Conservation (phyloP, 73 alveolate genomes). For the Paramecium biaurelia region DNA sequence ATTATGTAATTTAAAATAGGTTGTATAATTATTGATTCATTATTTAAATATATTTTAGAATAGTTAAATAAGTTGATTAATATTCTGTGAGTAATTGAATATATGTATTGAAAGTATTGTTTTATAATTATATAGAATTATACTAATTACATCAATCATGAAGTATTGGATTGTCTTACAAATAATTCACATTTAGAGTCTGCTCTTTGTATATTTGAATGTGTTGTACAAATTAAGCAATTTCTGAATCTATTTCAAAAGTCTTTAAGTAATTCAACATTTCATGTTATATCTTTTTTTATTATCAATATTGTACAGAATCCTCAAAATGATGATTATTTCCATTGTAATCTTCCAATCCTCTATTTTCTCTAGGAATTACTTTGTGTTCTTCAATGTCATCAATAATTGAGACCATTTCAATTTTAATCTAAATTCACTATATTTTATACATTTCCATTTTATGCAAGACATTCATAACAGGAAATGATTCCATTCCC, state of each 20-base stretch:
- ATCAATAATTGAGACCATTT: background rate
- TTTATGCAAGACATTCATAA: constrained; percentile 5
- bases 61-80: too few relatives aligned
- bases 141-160: background rate
- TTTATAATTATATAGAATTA: background rate
- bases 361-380: background rate
- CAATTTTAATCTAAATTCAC: background rate
- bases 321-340: background rate
- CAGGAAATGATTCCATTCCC: constrained; percentile 44
- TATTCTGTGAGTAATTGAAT: background rate
- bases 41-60: background rate
- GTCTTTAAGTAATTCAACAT: background rate
- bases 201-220: background rate
- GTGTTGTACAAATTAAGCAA: background rate
- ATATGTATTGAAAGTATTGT: background rate
- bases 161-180: background rate
- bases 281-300: background rate
- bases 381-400: background rate
- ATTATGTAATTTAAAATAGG: background rate
- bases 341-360: background rate
- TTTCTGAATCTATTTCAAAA: background rate
- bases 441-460: background rate
- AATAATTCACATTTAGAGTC: background rate
- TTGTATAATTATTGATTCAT: background rate
- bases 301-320: background rate